Evolutionary conservation across 2,329 filamentous ascomycete genomes (phyloP), one percentile per base, ranked within the genome.

Genomic region (Fusarium nurragi): DNA sequence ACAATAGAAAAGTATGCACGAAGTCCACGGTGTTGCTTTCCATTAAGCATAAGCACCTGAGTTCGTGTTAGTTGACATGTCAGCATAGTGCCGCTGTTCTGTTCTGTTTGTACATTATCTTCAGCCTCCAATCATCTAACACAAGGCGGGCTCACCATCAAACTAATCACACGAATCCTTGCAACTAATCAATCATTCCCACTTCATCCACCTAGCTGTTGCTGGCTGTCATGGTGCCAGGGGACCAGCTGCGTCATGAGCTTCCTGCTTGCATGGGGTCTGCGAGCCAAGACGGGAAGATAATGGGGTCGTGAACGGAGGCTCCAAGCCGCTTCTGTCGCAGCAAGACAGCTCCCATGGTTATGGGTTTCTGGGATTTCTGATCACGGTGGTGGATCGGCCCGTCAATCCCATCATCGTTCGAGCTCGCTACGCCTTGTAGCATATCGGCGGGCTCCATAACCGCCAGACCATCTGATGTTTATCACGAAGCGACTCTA

Each of bases 351-450:
- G 44, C 36, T 53, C 19, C n/a, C 22, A 47, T 48, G 55, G 10
- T 11, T 21, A 46, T 54, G 38, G 32, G 30, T 19, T 37, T 49
- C 23, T 39, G 22, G 26, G 22, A 39, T 44, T 37, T 23, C 44
- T 59, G 38, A 48, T 26, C 47, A 48, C 38, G 51, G 32, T 32
- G 38, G 47, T 71, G 58, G 55, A 66, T 68, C 68, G 66, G 68
- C 46, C 66, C 64, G 64, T 60, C 55, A 49, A 68, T 47, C 54
- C 55, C 62, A 51, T 46, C 41, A 67, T 64, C 51, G 64, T 65
- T 60, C 64, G 59, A 67, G 63, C 49, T 62, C 36, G 40, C 59
- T 46, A 37, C 46, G 38, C 39, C 44, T 44, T 57, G 22, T 34
- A 44, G 43, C 51, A 36, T 39, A 38, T 56, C 63, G 38, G 64